phyloP scores from a whole-genome alignment of 352 stramenopile species.

The Globisporangium radiosum region DNA sequence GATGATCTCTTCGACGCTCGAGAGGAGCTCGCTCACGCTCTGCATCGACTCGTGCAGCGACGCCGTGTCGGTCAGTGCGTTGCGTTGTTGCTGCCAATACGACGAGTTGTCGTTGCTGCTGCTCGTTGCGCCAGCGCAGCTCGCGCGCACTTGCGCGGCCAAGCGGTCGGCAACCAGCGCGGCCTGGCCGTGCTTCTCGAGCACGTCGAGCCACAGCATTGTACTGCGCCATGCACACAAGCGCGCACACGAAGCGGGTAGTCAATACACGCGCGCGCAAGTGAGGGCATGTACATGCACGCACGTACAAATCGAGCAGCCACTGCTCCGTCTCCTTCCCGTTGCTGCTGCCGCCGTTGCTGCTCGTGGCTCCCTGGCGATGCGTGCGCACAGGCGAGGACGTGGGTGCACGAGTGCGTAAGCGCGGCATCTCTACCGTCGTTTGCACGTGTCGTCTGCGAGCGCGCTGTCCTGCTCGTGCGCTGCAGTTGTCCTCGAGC shows the following conservation, averaged over 20 bases:
- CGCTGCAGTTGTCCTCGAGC: no score
- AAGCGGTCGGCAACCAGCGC: conserved; percentile 1
- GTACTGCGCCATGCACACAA: background rate
- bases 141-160: background rate
- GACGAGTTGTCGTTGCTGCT: background rate
- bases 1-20: conserved; percentile 12
- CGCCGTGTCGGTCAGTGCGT: background rate
- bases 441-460: no score
- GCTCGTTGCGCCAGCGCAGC: no score
- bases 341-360: background rate
- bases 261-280: background rate
- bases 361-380: background rate
- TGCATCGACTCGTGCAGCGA: conserved; percentile 5
- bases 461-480: no score
- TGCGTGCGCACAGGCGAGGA: no score
- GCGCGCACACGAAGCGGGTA: background rate
- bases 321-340: background rate
- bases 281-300: no score
- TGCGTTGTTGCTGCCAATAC: background rate
- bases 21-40: conserved; percentile 7
- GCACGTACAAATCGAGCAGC: background rate
- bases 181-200: conserved; percentile 9
- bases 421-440: no score
- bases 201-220: conserved; percentile 13
- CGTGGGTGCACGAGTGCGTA: no score